These are phyloP conservation scores for Cercospora brassicicola DNA, from an alignment of 2,329 filamentous ascomycete species.

Conservation along the genomic window DNA sequence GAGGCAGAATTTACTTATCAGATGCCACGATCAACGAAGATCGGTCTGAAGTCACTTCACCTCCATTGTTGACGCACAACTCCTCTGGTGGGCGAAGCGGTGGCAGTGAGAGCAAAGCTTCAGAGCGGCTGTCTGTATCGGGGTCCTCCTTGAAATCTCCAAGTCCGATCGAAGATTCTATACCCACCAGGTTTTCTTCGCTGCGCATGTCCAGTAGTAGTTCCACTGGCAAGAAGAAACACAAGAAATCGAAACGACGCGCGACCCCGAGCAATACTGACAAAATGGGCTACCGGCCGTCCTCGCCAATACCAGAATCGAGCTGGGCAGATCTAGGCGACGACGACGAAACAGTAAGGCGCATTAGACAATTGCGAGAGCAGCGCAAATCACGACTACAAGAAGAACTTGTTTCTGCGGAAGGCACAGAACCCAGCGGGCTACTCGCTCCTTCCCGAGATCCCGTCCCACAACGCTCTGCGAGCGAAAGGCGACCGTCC, in stretches of 20 bases:
- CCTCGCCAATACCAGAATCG: slow-evolving; percentile 37
- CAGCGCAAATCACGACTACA: slow-evolving; percentile 57
- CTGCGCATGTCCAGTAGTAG: slow-evolving; percentile 39
- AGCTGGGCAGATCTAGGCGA: slow-evolving; percentile 41
- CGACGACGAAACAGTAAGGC: slow-evolving; percentile 56
- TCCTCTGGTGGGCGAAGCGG: slow-evolving; percentile 16
- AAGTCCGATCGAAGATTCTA: slow-evolving; percentile 37
- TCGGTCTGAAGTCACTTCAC: slow-evolving; percentile 23
- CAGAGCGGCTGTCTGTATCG: slow-evolving; percentile 18
- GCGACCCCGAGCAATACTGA: slow-evolving; percentile 22
- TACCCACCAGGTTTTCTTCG: slow-evolving; percentile 40
- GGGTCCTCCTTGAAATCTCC: slow-evolving; percentile 25
- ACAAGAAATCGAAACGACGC: slow-evolving; percentile 31
- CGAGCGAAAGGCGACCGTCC: slow-evolving; percentile 19
- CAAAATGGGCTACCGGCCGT: slow-evolving; percentile 19
- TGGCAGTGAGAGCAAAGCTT: slow-evolving; percentile 14
- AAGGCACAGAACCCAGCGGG: neutral
- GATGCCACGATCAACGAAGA: slow-evolving; percentile 30
- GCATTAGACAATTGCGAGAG: slow-evolving; percentile 59
- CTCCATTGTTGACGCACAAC: slow-evolving; percentile 9
- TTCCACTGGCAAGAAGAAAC: slow-evolving; percentile 31
- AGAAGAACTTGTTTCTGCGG: slow-evolving; percentile 40
- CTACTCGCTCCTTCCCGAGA: slow-evolving; percentile 1
- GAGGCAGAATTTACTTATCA: slow-evolving; percentile 33
- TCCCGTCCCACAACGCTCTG: slow-evolving; percentile 13